These are phyloP conservation scores for Immersiella caudata DNA, from an alignment of 495 filamentous ascomycete genomes.

Conservation along the genomic window DNA sequence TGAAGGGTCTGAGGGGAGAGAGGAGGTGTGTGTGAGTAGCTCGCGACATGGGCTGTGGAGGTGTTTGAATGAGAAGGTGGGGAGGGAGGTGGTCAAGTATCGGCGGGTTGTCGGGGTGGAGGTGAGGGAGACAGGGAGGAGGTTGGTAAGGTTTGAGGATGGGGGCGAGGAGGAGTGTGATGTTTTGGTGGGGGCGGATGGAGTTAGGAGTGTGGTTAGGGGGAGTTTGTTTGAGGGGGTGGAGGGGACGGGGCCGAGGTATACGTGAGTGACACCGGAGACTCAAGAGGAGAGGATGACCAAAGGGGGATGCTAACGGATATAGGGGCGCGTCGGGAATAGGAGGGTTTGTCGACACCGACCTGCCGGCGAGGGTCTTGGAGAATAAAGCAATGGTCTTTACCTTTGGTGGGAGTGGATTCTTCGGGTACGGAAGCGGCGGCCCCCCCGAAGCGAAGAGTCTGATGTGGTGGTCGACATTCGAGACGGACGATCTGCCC, in stretches of 20 bases:
- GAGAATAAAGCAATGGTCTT: constrained; percentile 55
- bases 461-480: constrained; percentile 56
- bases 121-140: constrained; percentile 35
- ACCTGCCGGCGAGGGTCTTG: constrained; percentile 29
- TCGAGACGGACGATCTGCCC: constrained; percentile 43
- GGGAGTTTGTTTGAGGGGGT: not conserved
- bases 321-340: constrained; percentile 53
- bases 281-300: not conserved
- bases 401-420: constrained; percentile 55
- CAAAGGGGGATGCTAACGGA: not conserved
- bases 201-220: constrained; percentile 8
- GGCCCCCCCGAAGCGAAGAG: constrained; percentile 41
- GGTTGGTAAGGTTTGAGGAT: constrained; percentile 61
- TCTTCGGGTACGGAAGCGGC: constrained; percentile 59
- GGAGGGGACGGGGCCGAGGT: not conserved
- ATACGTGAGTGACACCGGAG: not conserved
- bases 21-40: constrained; percentile 20
- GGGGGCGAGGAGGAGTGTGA: constrained; percentile 39
- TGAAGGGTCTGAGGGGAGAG: constrained; percentile 14
- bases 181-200: constrained; percentile 14
- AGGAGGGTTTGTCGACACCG: constrained; percentile 54
- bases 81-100: constrained; percentile 19
- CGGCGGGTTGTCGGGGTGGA: constrained; percentile 14
- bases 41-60: constrained; percentile 19
- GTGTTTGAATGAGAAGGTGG: constrained; percentile 19